Percentiles rank a stretch among this genome's conserved stretches.
Evolutionary conservation across 805 yeast species (phyloP).

Genomic region (Candida nemodendra): DNA sequence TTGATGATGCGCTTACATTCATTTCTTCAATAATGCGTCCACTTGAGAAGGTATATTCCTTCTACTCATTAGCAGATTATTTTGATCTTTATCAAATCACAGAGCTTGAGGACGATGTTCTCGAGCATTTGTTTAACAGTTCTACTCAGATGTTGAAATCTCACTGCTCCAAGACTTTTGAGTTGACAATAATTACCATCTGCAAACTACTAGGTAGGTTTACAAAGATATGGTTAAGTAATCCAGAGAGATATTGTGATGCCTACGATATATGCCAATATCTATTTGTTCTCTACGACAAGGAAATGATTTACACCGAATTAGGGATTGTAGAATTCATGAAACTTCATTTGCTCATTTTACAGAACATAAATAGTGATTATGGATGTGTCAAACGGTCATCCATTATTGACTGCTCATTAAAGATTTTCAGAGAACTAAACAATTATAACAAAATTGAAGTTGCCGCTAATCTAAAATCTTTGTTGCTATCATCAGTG

Average conservation of each 20-base stretch:
- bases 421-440: slow-evolving; percentile 11
- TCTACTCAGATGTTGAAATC: slow-evolving; percentile 17
- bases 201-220: slow-evolving; percentile 32
- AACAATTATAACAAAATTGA: slow-evolving; percentile 24
- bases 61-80: slow-evolving; percentile 11
- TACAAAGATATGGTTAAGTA: slow-evolving; percentile 29
- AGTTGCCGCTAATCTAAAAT: slow-evolving; percentile 19
- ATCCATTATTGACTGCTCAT: neutral
- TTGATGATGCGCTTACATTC: slow-evolving; percentile 9
- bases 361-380: slow-evolving; percentile 17
- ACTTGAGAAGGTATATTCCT: slow-evolving; percentile 14
- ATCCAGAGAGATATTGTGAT: slow-evolving; percentile 5
- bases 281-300: slow-evolving; percentile 40
- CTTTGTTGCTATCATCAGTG: slow-evolving; percentile 2
- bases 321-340: slow-evolving; percentile 32
- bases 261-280: slow-evolving; percentile 45
- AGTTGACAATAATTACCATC: slow-evolving; percentile 35
- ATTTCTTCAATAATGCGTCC: slow-evolving; percentile 10
- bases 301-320: slow-evolving; percentile 40
- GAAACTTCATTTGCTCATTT: slow-evolving; percentile 32
- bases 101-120: neutral
- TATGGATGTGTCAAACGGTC: slow-evolving; percentile 2
- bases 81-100: slow-evolving; percentile 4
- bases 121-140: slow-evolving; percentile 13
- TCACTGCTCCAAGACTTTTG: slow-evolving; percentile 37